A percentile compares a stretch with the other conserved stretches of the same genome.
These are phyloP conservation scores for Diaporthe sp. DNA, from an alignment of 2,329 filamentous ascomycete species.

Conservation along the genomic window DNA sequence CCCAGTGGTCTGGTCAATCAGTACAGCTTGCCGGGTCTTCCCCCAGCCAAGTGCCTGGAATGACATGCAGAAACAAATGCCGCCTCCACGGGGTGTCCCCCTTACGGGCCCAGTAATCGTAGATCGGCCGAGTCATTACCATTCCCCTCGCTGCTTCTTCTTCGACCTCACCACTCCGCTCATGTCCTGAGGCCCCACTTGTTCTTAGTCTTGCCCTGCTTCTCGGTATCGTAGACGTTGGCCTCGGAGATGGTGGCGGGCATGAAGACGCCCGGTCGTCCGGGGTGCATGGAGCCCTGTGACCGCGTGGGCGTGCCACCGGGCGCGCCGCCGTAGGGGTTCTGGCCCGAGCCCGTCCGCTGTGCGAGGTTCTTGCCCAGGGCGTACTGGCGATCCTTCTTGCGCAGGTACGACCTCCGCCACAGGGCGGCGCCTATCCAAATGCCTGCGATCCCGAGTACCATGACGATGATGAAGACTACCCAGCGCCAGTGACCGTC, in stretches of 20 bases:
- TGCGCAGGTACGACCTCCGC: slow-evolving; percentile 80
- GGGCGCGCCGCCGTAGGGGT: slow-evolving; percentile 51
- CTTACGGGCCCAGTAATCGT: neutral
- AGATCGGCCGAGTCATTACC: slow-evolving; percentile 17
- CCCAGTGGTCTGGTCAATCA: slow-evolving; percentile 3
- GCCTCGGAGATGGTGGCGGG: slow-evolving; percentile 51
- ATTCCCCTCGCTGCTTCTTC: neutral
- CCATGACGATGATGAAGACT: slow-evolving; percentile 82
- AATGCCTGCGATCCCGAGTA: slow-evolving; percentile 76
- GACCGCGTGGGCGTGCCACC: slow-evolving; percentile 48
- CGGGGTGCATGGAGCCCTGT: slow-evolving; percentile 52
- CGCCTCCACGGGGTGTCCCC: neutral
- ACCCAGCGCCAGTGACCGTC: slow-evolving; percentile 84
- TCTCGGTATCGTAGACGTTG: slow-evolving; percentile 49
- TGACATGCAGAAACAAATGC: neutral
- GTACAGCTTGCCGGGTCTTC: neutral
- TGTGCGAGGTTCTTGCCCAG: slow-evolving; percentile 59
- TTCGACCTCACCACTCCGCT: neutral
- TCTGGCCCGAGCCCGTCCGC: slow-evolving; percentile 45
- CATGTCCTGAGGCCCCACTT: slow-evolving; percentile 64
- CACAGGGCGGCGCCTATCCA: slow-evolving; percentile 79
- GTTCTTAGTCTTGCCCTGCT: slow-evolving; percentile 54
- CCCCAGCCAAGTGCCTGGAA: neutral
- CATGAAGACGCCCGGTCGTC: slow-evolving; percentile 55
- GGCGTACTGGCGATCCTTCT: slow-evolving; percentile 71